Conservation (phyloP, 352 stramenopile species). For the Pythium guiyangense region DNA sequence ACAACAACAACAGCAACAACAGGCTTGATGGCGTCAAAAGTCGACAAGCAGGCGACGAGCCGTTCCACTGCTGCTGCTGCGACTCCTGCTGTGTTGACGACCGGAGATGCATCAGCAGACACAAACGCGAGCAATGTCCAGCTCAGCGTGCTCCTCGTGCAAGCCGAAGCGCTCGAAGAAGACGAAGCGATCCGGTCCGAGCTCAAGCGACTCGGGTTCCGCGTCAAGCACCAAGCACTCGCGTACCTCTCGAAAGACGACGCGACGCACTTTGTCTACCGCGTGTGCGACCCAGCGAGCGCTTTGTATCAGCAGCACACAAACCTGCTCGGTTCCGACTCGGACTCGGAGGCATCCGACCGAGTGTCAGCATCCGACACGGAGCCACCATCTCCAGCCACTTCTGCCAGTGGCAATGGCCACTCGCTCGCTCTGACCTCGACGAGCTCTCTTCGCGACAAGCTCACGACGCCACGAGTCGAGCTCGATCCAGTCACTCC, state of each 20-base stretch:
- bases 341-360: too few species aligned
- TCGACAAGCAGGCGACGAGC: too few species aligned
- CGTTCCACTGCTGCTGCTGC: too few species aligned
- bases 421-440: too few species aligned
- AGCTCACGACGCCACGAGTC: neutral
- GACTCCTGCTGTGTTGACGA: too few species aligned
- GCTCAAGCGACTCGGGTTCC: conserved; percentile 39
- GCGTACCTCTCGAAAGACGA: conserved; percentile 32
- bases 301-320: conserved; percentile 8
- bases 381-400: neutral
- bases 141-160: conserved; percentile 44
- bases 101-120: too few species aligned
- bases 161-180: conserved; percentile 43
- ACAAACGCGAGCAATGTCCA: neutral
- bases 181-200: conserved; percentile 50
- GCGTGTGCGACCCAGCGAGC: conserved; percentile 30
- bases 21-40: too few species aligned
- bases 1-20: too few species aligned
- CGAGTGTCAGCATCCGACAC: neutral
- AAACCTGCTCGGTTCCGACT: too few species aligned
- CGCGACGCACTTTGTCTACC: conserved; percentile 39
- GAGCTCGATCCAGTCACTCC: too few species aligned
- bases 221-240: conserved; percentile 40
- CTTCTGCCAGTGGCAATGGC: too few species aligned
- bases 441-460: neutral